Percentiles rank a stretch among this genome's conserved stretches.
phyloP scores from a whole-genome alignment of 2,329 filamentous ascomycete species.

The Clarireedia monteithiana region DNA sequence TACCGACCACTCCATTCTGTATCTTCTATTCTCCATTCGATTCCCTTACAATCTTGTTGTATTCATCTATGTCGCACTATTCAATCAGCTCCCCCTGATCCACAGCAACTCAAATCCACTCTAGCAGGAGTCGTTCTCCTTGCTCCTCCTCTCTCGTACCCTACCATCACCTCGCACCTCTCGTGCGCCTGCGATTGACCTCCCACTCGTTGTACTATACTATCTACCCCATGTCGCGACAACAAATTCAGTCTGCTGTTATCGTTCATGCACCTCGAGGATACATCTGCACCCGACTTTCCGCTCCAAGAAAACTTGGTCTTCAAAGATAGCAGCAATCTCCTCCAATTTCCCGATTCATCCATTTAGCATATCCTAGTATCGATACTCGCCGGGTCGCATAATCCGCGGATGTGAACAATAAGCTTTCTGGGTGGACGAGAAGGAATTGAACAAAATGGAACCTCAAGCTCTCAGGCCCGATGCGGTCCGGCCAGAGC shows the following conservation, averaged over 20 bases:
- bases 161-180: conserved; percentile 23
- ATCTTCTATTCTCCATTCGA: not conserved
- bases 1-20: not conserved
- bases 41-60: not conserved
- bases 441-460: conserved; percentile 25
- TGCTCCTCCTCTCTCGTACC: not conserved
- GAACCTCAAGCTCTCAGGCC: conserved; percentile 35
- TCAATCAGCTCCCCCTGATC: conserved; percentile 4
- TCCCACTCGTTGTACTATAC: not conserved
- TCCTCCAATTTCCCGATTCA: not conserved
- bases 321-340: not conserved
- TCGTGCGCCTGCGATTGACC: not conserved
- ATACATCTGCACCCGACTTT: not conserved
- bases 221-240: conserved; percentile 5
- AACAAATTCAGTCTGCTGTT: conserved; percentile 6
- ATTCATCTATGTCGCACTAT: not conserved
- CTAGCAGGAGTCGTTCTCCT: not conserved
- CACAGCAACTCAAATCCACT: conserved; percentile 4
- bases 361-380: not conserved
- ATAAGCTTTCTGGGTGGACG: not conserved
- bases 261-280: conserved; percentile 2
- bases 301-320: not conserved
- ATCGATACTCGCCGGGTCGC: not conserved
- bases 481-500: conserved; percentile 39
- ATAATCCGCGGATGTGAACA: conserved; percentile 2